phyloP scores from a whole-genome alignment of 23 red algal genomes.

The Agarophyton chilense region DNA sequence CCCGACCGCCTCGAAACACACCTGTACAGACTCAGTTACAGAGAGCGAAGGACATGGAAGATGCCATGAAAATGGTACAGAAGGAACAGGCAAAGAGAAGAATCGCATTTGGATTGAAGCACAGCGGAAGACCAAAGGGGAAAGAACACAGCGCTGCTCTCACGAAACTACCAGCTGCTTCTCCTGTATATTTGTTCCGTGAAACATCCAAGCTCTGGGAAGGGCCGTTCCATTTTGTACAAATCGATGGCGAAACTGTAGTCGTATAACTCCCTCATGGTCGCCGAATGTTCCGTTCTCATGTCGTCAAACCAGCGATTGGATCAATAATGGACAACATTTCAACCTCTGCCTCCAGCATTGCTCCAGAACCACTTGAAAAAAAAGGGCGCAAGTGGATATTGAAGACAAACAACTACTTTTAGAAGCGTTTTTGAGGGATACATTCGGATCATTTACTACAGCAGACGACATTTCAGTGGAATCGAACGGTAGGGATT shows the following conservation, averaged over 20 bases:
- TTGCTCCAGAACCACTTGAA: no score
- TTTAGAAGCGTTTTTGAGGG: no score
- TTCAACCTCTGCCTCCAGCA: no score
- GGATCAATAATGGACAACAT: no score
- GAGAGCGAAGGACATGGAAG: not conserved
- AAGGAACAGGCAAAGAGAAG: slow-evolving; percentile 30
- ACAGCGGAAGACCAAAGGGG: not conserved
- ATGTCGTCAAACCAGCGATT: slow-evolving; percentile 29
- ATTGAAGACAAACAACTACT: no score
- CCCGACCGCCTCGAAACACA: not conserved
- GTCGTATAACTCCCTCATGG: slow-evolving; percentile 23
- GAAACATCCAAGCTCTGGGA: slow-evolving; percentile 23
- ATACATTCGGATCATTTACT: no score
- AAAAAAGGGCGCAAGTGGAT: no score
- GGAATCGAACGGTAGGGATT: no score
- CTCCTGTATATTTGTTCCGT: slow-evolving; percentile 25
- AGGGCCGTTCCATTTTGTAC: slow-evolving; percentile 18
- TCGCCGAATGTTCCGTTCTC: slow-evolving; percentile 17
- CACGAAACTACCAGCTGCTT: not conserved
- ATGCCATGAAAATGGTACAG: slow-evolving; percentile 6
- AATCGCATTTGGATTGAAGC: slow-evolving; percentile 33
- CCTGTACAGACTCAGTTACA: not conserved
- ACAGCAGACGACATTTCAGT: no score
- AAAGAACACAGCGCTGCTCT: not conserved
- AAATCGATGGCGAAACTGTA: slow-evolving; percentile 39